Evolutionary conservation across 2,329 filamentous ascomycete genomes (phyloP).

Genomic region (Aspergillus neoniger): DNA sequence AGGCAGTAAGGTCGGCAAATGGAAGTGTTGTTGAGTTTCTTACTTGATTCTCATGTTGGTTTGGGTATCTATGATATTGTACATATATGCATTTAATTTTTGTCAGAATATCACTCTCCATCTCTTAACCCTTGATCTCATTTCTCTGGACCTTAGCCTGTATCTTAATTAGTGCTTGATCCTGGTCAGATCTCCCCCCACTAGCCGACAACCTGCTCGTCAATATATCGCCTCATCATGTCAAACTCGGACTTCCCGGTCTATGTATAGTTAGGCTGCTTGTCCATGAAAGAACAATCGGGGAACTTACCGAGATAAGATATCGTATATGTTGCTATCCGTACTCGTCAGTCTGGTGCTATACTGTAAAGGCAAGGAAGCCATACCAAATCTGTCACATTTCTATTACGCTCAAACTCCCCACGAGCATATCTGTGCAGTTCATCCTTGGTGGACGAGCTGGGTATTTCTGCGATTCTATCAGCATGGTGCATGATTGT

Average conservation of each 20-base stretch:
- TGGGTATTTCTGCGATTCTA: constrained; percentile 37
- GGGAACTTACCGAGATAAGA: constrained; percentile 41
- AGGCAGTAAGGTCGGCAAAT: constrained; percentile 17
- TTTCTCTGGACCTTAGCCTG: background rate
- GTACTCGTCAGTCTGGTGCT: background rate
- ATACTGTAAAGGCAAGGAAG: background rate
- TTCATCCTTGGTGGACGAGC: constrained; percentile 44
- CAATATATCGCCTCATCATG: constrained; percentile 49
- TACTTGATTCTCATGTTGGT: background rate
- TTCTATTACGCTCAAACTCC: constrained; percentile 47
- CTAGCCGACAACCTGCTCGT: constrained; percentile 42
- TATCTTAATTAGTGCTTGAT: background rate
- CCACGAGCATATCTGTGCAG: constrained; percentile 45
- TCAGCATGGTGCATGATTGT: constrained; percentile 1
- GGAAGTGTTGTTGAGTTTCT: background rate
- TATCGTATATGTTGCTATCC: constrained; percentile 48
- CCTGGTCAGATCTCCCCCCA: background rate
- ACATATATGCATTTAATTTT: constrained; percentile 23
- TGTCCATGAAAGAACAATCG: background rate
- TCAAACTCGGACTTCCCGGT: constrained; percentile 52
- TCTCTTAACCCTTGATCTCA: background rate
- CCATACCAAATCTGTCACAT: constrained; percentile 46
- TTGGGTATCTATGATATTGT: constrained; percentile 22
- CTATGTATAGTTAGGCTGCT: constrained; percentile 22
- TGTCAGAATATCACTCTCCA: background rate